These are phyloP conservation scores for Termitomyces sp. DNA, from an alignment of 768 basidiomycete species.

Conservation along the genomic window DNA sequence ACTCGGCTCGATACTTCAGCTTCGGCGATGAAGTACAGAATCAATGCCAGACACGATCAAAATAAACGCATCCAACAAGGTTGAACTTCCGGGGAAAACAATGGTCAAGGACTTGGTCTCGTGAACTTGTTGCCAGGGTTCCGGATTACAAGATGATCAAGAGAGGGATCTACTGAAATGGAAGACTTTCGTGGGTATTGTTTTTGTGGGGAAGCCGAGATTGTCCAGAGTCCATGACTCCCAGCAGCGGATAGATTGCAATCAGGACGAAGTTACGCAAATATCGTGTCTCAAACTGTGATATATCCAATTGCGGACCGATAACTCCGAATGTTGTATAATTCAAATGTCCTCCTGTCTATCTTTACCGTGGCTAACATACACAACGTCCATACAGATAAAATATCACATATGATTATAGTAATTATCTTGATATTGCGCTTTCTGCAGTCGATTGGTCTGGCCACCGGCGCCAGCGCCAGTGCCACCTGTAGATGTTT, in stretches of 20 bases:
- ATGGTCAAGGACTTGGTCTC: slow-evolving; percentile 4
- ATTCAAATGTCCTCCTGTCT: too few relatives aligned
- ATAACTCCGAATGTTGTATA: neutral
- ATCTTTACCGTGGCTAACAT: neutral
- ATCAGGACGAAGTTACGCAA: neutral
- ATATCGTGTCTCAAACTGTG: slow-evolving; percentile 2
- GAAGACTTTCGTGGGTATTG: slow-evolving; percentile 8
- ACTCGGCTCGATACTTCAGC: slow-evolving; percentile 3
- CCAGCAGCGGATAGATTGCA: neutral
- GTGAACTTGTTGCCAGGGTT: slow-evolving; percentile 8
- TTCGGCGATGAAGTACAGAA: slow-evolving; percentile 8
- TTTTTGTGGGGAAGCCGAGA: neutral
- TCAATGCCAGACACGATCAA: slow-evolving; percentile 3
- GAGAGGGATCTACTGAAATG: slow-evolving; percentile 7
- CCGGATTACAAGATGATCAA: slow-evolving; percentile 6
- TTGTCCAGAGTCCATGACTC: neutral
- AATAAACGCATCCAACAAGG: slow-evolving; percentile 5
- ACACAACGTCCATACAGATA: neutral
- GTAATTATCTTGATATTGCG: slow-evolving; percentile 7
- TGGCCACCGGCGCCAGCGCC: slow-evolving; percentile 1
- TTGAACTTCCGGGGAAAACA: slow-evolving; percentile 8
- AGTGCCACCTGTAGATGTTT: slow-evolving; percentile 15
- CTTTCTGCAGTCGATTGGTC: neutral
- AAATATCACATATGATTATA: slow-evolving; percentile 2
- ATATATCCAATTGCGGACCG: neutral